Evolutionary conservation across 2,329 filamentous ascomycete species (phyloP), one percentile per base, ranked within the genome.

Genomic region (Diaporthe sp.): DNA sequence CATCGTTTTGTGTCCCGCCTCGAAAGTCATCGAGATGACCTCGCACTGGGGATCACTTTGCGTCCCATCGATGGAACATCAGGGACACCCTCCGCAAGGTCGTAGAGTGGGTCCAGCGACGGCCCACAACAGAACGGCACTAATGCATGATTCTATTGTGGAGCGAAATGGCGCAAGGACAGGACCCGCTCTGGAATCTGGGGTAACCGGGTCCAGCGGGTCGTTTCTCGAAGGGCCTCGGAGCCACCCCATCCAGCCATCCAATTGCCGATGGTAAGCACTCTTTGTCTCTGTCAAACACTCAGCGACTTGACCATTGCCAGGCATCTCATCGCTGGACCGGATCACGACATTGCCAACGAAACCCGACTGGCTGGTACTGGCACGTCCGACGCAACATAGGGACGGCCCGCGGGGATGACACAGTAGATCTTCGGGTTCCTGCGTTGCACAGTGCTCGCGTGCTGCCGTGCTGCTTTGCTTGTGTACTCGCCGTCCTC

Each of bases 141-240:
- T 74, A 74, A 74, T 61, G 71, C 72, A 76, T 76, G 72, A 69
- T 40, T 60, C 72, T 42, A 76, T 74, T 55, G 55, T 66, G 74
- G 72, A 47, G 45, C 9, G 38, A 33, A 58, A 76, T 72, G 74
- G 72, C 74, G 74, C 55, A 72, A 76, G 35, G 30, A 22, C 58
- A 9, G 30, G 55, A 55, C 67, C 72, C 72, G 55, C 72, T 22
- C 8, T 33, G n/a, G 45, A 58, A 74, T 74, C 74, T 64, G 74
- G 72, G 72, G 74, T 74, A 74, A 47, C 28, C 47, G 52, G 67
- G 60, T 38, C 52, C 42, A 42, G 38, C 19, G 40, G 52, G 60
- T 60, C 60, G 40, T 10, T 54, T n/a, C 30, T 57, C 28, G 52
- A 71, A 35, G 38, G 25, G 60, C 28, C 28, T 38, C 67, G 19